A percentile compares a stretch with the other conserved stretches of the same genome.
Conservation (phyloP, 1,284 basidiomycete genomes). For the Irpex lacteus region DNA sequence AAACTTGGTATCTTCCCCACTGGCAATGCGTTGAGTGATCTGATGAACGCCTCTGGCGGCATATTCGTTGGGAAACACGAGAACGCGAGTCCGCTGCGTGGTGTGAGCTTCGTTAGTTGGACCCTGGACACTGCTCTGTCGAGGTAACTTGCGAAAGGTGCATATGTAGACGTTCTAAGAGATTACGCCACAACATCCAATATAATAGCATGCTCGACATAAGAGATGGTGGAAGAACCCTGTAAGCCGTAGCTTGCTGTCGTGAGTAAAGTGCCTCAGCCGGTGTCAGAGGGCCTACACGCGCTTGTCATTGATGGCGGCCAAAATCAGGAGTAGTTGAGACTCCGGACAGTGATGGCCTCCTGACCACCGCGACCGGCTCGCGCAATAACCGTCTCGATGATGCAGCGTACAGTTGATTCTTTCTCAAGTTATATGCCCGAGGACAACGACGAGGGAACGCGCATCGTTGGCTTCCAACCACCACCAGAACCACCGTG, state of each 20-base stretch:
- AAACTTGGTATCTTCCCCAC: neutral
- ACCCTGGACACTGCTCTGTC: neutral
- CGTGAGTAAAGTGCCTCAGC: neutral
- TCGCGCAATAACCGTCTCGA: neutral
- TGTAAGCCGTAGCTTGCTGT: no score
- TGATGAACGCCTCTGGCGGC: neutral
- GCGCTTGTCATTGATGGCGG: neutral
- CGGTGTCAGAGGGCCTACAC: neutral
- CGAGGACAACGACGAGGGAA: neutral
- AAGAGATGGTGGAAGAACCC: no score
- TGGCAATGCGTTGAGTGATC: neutral
- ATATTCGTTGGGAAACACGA: neutral
- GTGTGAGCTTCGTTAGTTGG: neutral
- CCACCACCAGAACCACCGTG: neutral
- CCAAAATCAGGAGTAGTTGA: neutral
- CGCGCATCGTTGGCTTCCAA: neutral
- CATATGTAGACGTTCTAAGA: no score
- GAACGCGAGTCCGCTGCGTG: neutral
- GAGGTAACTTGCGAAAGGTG: neutral
- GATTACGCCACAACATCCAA: no score
- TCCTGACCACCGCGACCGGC: neutral
- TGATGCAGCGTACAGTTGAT: neutral
- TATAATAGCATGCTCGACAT: no score
- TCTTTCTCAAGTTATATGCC: neutral
- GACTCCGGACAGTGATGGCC: neutral